A percentile compares a stretch with the other conserved stretches of the same genome.
Conservation (phyloP, 208 protist species). For the Leishmania braziliensis region DNA sequence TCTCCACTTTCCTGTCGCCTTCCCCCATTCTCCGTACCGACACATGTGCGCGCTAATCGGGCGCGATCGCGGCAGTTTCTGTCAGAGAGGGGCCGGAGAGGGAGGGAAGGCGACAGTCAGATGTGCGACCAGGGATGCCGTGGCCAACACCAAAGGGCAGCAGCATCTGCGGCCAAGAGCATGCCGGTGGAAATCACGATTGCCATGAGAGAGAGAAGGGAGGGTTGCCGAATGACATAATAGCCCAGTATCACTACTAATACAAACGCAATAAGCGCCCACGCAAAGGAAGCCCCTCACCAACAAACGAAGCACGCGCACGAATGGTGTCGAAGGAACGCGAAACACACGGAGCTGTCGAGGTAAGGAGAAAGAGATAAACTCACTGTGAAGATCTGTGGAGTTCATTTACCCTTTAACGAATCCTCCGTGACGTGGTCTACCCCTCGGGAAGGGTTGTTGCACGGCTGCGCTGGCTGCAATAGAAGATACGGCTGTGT, state of each 20-base stretch:
- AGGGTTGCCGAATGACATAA: background rate
- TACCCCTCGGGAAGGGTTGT: background rate
- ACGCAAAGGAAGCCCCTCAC: background rate
- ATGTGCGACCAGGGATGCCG: background rate
- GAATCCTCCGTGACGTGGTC: background rate
- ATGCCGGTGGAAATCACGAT: background rate
- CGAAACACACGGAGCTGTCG: background rate
- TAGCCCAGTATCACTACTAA: constrained; percentile 1
- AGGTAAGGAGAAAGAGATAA: too few relatives aligned
- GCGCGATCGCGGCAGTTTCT: background rate
- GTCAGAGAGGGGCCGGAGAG: background rate
- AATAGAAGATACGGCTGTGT: background rate
- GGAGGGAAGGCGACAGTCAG: background rate
- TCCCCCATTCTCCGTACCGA: background rate
- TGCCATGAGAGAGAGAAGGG: background rate
- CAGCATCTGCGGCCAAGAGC: background rate
- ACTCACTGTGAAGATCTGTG: background rate
- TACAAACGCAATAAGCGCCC: background rate
- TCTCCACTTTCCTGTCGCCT: background rate
- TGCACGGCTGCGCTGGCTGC: background rate
- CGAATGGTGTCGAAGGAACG: background rate
- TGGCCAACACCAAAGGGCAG: background rate
- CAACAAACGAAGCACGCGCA: background rate
- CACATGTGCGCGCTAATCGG: background rate
- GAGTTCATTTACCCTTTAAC: background rate